Conservation (phyloP, 257 asterid genomes). For the Petunia axillaris region DNA sequence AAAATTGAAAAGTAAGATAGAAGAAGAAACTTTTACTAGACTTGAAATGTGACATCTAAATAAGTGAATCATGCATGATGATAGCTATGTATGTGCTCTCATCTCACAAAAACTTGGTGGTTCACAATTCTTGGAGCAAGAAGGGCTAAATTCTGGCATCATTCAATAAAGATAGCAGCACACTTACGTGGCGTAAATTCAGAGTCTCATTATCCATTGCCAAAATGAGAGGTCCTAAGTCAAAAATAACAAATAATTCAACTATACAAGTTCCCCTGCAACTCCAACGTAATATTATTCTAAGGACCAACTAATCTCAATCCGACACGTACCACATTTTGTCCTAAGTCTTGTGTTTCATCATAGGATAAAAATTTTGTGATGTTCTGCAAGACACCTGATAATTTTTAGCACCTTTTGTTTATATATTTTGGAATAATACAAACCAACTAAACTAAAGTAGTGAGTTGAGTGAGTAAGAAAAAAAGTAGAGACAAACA, state of each 20-base stretch:
- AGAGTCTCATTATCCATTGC: conserved; percentile 40
- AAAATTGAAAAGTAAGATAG: no score
- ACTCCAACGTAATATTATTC: not conserved
- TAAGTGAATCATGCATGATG: no score
- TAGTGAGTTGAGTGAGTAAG: not conserved
- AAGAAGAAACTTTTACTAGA: no score
- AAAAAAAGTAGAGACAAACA: not conserved
- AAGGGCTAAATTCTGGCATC: not conserved
- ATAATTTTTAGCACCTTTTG: conserved; percentile 21
- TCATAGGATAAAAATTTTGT: no score
- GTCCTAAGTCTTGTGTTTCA: not conserved
- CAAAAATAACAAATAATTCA: not conserved
- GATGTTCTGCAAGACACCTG: conserved; percentile 30
- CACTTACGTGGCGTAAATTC: conserved; percentile 41
- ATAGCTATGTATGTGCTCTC: not conserved
- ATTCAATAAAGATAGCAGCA: conserved; percentile 37
- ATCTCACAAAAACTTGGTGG: not conserved
- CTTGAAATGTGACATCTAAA: no score
- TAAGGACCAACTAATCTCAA: not conserved
- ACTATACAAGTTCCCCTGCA: not conserved
- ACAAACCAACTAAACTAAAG: conserved; percentile 24
- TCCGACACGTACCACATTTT: not conserved
- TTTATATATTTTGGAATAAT: conserved; percentile 6
- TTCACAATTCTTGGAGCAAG: not conserved
- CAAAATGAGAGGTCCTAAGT: conserved; percentile 46